Evolutionary conservation across 1,284 basidiomycete species (phyloP), one percentile per base, ranked within the genome.

Genomic region (Ustanciosporium gigantosporum): DNA sequence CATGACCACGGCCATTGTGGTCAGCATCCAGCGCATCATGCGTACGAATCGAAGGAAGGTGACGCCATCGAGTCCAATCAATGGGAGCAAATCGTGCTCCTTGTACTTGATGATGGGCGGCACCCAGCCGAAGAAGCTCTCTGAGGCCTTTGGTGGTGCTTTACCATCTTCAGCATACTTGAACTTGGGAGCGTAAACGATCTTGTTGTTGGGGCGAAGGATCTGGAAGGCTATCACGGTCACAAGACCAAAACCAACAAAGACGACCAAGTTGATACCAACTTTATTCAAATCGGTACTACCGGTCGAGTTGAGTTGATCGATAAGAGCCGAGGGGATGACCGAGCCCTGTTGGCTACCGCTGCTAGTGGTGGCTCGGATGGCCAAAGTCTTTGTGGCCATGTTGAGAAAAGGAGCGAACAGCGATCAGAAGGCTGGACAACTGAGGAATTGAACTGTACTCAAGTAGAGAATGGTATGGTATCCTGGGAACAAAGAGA

Each of bases 31-130:
- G 21, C 91, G 86, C 73, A 89, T 84, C 81, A 99, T 86, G 55
- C 91, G 86, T 22, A 88, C 83, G 78, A 98, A 96, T 19, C 93
- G 88, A 16, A 99, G 84, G 79, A 90, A 99, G 13, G 89, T 84
- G 40, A 91, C 88, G 0, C 93, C 94, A 77, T 99, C 95, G 17
- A 96, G 68, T 24, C 83, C 94, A 70, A 96, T 84, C 77, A 93
- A 91, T 66, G 89, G 86, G 24, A 97, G 82, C 35, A 97, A 84
- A 66, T 91, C 87, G 22, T 87, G 85, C 79, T 98, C 94, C 69
- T 88, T 88, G 23, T 88, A 87, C 57, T 86, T 84, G 40, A 91
- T 73, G 17, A 97, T 84, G 2, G 94, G 93, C 19, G 87, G 86
- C 1, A 97, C 81, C 94, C 93, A 78, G 31, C 68, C 59, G 34